These are phyloP conservation scores for Carex littledalei DNA, from an alignment of 176 grass and related monocot genomes.

Conservation along the genomic window DNA sequence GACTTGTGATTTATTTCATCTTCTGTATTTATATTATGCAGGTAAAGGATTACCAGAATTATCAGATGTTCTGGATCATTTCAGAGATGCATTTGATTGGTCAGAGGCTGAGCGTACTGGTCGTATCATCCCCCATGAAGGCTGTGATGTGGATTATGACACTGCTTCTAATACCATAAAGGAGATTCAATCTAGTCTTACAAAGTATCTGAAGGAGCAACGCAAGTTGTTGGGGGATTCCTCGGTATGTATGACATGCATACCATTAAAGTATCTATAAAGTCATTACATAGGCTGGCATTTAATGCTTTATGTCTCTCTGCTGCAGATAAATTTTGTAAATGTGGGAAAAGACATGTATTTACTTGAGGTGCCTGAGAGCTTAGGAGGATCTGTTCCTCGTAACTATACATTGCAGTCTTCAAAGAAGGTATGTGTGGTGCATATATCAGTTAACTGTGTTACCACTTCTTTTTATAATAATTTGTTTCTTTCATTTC, in stretches of 20 bases:
- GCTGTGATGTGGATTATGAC: slow-evolving; percentile 81
- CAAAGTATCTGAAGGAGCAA: slow-evolving; percentile 78
- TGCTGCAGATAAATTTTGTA: slow-evolving; percentile 73
- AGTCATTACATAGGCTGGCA: not conserved
- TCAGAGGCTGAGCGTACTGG: slow-evolving; percentile 77
- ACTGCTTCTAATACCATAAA: slow-evolving; percentile 45
- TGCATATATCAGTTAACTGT: not conserved
- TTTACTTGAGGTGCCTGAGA: slow-evolving; percentile 80
- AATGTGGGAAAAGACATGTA: slow-evolving; percentile 80
- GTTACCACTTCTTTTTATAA: not conserved
- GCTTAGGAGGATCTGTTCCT: slow-evolving; percentile 55
- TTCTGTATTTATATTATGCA: slow-evolving; percentile 38
- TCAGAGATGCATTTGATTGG: slow-evolving; percentile 97
- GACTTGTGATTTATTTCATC: not conserved
- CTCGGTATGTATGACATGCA: slow-evolving; percentile 39
- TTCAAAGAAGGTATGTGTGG: slow-evolving; percentile 62
- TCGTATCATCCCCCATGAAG: slow-evolving; percentile 75
- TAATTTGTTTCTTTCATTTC: slow-evolving; percentile 13
- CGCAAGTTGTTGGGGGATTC: slow-evolving; percentile 42
- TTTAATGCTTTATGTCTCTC: not conserved
- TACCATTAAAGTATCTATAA: slow-evolving; percentile 21
- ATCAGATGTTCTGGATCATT: slow-evolving; percentile 57
- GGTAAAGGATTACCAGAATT: slow-evolving; percentile 67
- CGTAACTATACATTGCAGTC: slow-evolving; percentile 76
- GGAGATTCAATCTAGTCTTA: slow-evolving; percentile 56